phyloP scores from a whole-genome alignment of 83 land plant species.

The Picea abies region DNA sequence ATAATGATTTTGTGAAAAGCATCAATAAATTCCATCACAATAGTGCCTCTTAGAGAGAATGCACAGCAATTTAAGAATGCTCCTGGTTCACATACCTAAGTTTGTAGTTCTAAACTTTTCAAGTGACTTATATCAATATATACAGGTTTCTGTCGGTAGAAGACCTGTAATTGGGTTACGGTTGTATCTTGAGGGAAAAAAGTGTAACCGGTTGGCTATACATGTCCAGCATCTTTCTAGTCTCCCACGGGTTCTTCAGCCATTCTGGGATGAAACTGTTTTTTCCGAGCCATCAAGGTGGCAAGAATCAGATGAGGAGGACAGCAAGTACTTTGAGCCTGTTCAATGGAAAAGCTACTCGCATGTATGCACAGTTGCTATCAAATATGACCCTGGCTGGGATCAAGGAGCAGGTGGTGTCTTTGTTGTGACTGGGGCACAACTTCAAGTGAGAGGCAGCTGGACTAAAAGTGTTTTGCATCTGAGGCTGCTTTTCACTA shows the following conservation, averaged over 20 bases:
- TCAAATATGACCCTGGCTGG: slow-evolving; percentile 66
- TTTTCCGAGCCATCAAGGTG: slow-evolving; percentile 44
- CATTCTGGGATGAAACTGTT: slow-evolving; percentile 24
- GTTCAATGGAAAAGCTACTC: slow-evolving; percentile 75
- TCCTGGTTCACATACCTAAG: neutral
- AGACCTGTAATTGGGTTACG: slow-evolving; percentile 82
- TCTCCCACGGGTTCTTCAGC: slow-evolving; percentile 58
- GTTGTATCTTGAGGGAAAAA: slow-evolving; percentile 73
- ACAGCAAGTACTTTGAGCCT: slow-evolving; percentile 62
- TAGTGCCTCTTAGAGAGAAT: neutral
- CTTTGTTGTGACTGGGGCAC: slow-evolving; percentile 91
- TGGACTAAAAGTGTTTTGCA: slow-evolving; percentile 77
- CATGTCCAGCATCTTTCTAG: slow-evolving; percentile 87
- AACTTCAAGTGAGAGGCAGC: slow-evolving; percentile 58
- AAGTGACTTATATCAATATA: neutral
- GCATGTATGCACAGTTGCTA: slow-evolving; percentile 70
- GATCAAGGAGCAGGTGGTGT: slow-evolving; percentile 47
- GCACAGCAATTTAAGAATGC: neutral
- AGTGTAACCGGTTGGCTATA: slow-evolving; percentile 73
- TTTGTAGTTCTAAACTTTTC: neutral
- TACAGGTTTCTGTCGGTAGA: slow-evolving; percentile 59
- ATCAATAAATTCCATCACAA: neutral
- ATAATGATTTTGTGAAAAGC: neutral
- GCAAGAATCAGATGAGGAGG: slow-evolving; percentile 77
- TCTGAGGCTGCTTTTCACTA: slow-evolving; percentile 69